Conservation (phyloP, 495 filamentous ascomycete genomes). For the Daldinia vernicosa region DNA sequence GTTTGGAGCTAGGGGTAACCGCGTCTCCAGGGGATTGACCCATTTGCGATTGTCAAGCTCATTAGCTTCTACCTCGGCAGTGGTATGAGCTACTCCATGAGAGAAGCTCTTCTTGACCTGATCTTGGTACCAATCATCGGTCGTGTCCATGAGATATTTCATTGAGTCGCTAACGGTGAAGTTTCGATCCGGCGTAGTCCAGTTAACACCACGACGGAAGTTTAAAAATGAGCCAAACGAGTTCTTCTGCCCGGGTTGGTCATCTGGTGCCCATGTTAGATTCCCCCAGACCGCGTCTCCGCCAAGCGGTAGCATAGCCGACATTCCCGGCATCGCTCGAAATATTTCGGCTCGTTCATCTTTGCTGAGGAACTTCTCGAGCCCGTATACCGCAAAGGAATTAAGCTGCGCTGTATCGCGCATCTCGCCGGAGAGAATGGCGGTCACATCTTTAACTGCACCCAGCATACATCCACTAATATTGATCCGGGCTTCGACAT, state of each 20-base stretch:
- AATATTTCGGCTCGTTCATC: slow-evolving; percentile 94
- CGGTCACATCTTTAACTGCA: slow-evolving; percentile 89
- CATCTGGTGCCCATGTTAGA: slow-evolving; percentile 87
- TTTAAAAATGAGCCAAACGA: slow-evolving; percentile 86
- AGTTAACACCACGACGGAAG: slow-evolving; percentile 71
- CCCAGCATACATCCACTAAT: slow-evolving; percentile 98
- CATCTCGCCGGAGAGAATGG: slow-evolving; percentile 96
- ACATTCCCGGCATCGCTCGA: slow-evolving; percentile 95
- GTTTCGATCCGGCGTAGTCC: slow-evolving; percentile 69
- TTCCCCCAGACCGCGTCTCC: slow-evolving; percentile 96
- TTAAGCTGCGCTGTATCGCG: slow-evolving; percentile 97
- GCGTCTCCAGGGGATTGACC: slow-evolving; percentile 93
- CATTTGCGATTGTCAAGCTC: slow-evolving; percentile 83
- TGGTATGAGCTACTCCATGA: slow-evolving; percentile 85
- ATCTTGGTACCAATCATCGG: slow-evolving; percentile 85
- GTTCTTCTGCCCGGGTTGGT: slow-evolving; percentile 72
- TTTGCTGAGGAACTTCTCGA: slow-evolving; percentile 92
- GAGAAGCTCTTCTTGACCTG: slow-evolving; percentile 80
- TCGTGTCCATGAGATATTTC: slow-evolving; percentile 76
- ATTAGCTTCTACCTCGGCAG: slow-evolving; percentile 84
- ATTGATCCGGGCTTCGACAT: slow-evolving; percentile 96
- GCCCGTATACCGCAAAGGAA: slow-evolving; percentile 94
- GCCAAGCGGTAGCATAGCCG: slow-evolving; percentile 96
- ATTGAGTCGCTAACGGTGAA: slow-evolving; percentile 82
- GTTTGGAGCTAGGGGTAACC: slow-evolving; percentile 85